These are phyloP conservation scores for Trapa incisa DNA, from an alignment of 345 rosid species.

Conservation along the genomic window DNA sequence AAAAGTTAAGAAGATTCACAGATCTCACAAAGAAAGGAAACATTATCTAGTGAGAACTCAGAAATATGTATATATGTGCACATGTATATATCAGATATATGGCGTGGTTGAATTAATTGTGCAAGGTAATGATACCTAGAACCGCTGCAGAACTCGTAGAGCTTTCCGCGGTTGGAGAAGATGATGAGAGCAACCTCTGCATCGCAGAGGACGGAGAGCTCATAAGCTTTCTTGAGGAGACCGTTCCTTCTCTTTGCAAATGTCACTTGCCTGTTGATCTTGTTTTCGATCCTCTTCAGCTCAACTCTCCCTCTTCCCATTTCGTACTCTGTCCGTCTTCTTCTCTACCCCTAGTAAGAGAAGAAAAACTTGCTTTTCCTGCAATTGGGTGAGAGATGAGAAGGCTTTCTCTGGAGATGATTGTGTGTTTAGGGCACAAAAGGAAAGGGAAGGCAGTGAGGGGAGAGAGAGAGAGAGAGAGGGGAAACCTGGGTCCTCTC, in stretches of 20 bases:
- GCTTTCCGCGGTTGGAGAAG: conserved; percentile 61
- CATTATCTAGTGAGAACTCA: neutral
- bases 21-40: neutral
- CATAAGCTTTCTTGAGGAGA: conserved; percentile 37
- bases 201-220: conserved; percentile 37
- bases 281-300: conserved; percentile 48
- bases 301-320: conserved; percentile 59
- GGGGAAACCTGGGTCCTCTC: neutral
- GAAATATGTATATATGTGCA: neutral
- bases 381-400: neutral
- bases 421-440: conserved; percentile 5
- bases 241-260: conserved; percentile 45
- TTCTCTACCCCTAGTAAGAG: neutral
- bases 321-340: neutral
- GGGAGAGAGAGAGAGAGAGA: neutral
- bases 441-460: neutral
- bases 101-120: neutral
- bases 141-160: conserved; percentile 21
- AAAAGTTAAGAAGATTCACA: neutral
- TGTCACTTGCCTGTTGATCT: conserved; percentile 41
- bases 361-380: neutral
- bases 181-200: conserved; percentile 49
- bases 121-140: conserved; percentile 8
- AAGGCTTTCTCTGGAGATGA: conserved; percentile 1
- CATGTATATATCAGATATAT: neutral